Evolutionary conservation across 768 basidiomycete genomes (phyloP), one percentile per base, ranked within the genome.

Genomic region (Agrocybe chaxingu): DNA sequence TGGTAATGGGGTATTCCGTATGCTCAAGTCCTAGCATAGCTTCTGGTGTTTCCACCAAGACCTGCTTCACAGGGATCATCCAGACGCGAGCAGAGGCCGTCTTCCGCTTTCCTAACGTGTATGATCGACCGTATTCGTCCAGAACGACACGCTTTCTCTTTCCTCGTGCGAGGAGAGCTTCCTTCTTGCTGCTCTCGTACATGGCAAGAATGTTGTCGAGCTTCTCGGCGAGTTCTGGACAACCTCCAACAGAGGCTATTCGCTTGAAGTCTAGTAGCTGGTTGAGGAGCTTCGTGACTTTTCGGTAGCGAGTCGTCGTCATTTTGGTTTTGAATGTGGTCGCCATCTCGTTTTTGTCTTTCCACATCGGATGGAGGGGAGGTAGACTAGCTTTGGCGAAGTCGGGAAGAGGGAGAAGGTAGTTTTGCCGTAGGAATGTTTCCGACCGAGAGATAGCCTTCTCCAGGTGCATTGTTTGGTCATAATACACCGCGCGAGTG

Each of bases 11-110:
- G 52, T 44, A 47, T 34, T 51, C 44, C 6, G 37, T 42, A 32
- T 61, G 45, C 29, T 64, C 53, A 16, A 68, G 32, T 19, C 55
- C 63, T 16, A 64, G 57, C 45, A 70, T 42, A 6, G 53, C 32
- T 13, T 42, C 40, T 10, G 55, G 8, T 36, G n/a, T 34, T 47
- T 41, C 24, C 50, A 31, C 11, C 31, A 36, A 36, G 55, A 63
- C 47, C 13, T 54, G 45, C 48, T 76, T 70, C 19, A 80, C 79
- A 32, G 85, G 81, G 53, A 97, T 88, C 74, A 96, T 87, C 95
- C 95, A 98, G 7, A 95, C 93, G 35, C 92, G 80, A 33, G 95
- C 93, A 1, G 86, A 74, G 58, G 89, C 91, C 52, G 92, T 92
- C 70, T 98, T 98, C 57, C 95, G 79, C 68, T 83, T 80, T 35